phyloP scores from a whole-genome alignment of 163 green algal species.

The Chlamydomonas reinhardtii region DNA sequence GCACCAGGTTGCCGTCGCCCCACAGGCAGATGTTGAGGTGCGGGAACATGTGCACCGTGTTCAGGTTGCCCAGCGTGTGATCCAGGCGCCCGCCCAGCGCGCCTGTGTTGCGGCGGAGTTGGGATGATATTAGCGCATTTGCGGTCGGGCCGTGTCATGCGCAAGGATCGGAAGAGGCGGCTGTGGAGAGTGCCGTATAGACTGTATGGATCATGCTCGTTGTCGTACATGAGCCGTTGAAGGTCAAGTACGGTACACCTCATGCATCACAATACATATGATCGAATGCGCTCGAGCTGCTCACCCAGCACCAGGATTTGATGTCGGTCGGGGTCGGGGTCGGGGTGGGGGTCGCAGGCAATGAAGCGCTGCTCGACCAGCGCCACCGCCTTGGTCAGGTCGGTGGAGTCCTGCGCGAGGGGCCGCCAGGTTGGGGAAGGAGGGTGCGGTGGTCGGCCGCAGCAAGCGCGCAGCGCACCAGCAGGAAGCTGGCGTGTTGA shows the following conservation, averaged over 20 bases:
- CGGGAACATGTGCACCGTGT: constrained; percentile 79
- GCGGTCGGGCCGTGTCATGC: no score
- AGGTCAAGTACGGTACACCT: no score
- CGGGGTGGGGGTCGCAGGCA: neutral
- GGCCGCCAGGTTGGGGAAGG: no score
- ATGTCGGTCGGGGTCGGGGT: constrained; percentile 26
- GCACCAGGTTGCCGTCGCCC: constrained; percentile 85
- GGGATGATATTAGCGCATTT: no score
- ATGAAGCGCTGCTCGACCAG: constrained; percentile 56
- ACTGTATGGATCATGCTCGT: no score
- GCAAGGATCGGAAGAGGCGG: no score
- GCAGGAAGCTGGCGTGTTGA: no score
- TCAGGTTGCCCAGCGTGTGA: constrained; percentile 91
- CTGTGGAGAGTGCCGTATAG: no score
- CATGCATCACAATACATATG: no score
- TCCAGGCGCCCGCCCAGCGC: constrained; percentile 93
- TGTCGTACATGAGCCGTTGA: no score
- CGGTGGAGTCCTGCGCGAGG: constrained; percentile 79
- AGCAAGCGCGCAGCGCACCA: no score
- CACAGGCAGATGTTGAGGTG: constrained; percentile 85
- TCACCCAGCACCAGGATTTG: constrained; percentile 60
- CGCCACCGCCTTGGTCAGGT: constrained; percentile 90
- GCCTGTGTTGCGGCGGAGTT: constrained; percentile 65
- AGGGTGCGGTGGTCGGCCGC: no score
- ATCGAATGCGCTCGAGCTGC: neutral